Evolutionary conservation across 2,329 filamentous ascomycete species (phyloP).

Genomic region (Aquanectria penicillioides): DNA sequence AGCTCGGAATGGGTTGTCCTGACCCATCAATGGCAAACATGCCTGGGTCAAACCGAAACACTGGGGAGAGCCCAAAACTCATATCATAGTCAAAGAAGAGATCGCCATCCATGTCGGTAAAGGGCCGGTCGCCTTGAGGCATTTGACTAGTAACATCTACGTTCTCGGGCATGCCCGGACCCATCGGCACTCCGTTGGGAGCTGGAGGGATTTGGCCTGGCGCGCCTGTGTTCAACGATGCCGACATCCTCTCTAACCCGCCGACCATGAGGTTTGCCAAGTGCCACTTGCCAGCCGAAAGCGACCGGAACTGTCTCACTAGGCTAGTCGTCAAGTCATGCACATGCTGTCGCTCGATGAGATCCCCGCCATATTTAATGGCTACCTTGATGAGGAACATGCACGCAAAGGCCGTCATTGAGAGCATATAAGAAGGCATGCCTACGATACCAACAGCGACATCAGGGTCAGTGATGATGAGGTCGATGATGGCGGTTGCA

Average conservation of each 20-base stretch:
- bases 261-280: constrained; percentile 60
- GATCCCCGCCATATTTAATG: constrained; percentile 53
- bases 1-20: constrained; percentile 35
- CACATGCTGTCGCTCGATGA: constrained; percentile 53
- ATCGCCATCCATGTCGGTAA: constrained; percentile 39
- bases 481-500: constrained; percentile 55
- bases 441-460: constrained; percentile 53
- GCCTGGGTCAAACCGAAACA: constrained; percentile 40
- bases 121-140: constrained; percentile 29
- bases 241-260: constrained; percentile 55
- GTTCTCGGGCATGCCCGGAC: constrained; percentile 25
- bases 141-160: constrained; percentile 32
- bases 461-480: constrained; percentile 54
- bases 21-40: constrained; percentile 40
- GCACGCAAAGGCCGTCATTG: constrained; percentile 63
- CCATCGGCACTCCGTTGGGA: constrained; percentile 12
- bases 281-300: constrained; percentile 56
- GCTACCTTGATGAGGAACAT: constrained; percentile 62
- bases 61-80: constrained; percentile 42
- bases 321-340: constrained; percentile 51
- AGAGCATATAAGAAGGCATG: constrained; percentile 62
- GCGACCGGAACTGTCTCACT: constrained; percentile 52
- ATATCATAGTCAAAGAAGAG: constrained; percentile 44
- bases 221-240: constrained; percentile 22
- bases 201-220: constrained; percentile 26